A percentile compares a stretch with the other conserved stretches of the same genome.
Evolutionary conservation across 2,329 filamentous ascomycete species (phyloP).

Genomic region (Colletotrichum trifolii): DNA sequence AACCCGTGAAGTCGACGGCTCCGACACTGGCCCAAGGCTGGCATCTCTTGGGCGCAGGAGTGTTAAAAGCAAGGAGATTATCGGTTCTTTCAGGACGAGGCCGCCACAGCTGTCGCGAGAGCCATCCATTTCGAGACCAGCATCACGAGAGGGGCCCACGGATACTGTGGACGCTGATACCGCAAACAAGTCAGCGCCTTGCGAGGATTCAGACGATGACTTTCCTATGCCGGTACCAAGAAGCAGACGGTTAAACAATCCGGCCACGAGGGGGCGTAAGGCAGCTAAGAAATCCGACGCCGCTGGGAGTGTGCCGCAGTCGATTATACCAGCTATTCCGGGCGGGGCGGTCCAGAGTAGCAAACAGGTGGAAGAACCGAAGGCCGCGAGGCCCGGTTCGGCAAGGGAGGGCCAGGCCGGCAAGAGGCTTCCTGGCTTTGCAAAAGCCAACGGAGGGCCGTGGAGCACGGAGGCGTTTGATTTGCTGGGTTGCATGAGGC

Average conservation of each 20-base stretch:
- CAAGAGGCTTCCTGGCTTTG: slow-evolving; percentile 54
- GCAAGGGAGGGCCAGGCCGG: too few relatives aligned
- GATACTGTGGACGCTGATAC: background rate
- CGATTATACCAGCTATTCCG: slow-evolving; percentile 46
- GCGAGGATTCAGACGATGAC: background rate
- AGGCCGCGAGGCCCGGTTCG: background rate
- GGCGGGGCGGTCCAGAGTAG: background rate
- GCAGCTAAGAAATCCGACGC: slow-evolving; percentile 63
- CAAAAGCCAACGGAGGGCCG: slow-evolving; percentile 66
- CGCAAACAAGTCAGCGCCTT: background rate
- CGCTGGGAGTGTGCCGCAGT: slow-evolving; percentile 58
- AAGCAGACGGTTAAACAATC: slow-evolving; percentile 47
- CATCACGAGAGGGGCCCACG: background rate
- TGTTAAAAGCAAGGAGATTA: slow-evolving; percentile 59
- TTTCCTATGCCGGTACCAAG: too few relatives aligned
- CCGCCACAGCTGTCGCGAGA: background rate
- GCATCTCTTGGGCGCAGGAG: slow-evolving; percentile 54
- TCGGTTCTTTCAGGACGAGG: slow-evolving; percentile 48
- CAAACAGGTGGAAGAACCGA: background rate
- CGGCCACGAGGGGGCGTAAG: slow-evolving; percentile 64
- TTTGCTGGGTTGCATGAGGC: slow-evolving; percentile 70
- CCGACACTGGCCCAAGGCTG: slow-evolving; percentile 47
- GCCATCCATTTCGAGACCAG: background rate
- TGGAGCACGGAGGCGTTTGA: slow-evolving; percentile 79
- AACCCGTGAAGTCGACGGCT: background rate